Base-by-base conservation (phyloP, 2,329 filamentous ascomycete species). In the Colletotrichum eremochloae region DNA sequence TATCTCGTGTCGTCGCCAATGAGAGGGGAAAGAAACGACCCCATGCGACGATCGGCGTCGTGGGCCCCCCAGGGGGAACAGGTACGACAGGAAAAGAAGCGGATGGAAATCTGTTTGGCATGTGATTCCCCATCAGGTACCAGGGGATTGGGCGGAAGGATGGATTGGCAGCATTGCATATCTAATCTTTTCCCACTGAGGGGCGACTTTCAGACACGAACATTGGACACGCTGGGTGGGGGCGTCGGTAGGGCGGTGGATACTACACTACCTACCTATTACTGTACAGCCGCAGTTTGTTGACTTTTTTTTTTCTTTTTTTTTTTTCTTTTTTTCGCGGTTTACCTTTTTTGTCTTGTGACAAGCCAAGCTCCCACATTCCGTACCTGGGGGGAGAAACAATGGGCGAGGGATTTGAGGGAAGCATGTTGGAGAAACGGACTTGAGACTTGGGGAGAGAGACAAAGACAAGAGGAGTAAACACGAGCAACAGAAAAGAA, bases 91-190 rank as follows among this genome's bases (percentile, higher is more conserved):
- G 29, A 20, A 50, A 44, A 46, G 67, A 64, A 72, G 48, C 65
- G 20, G 24, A 69, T 60, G 53, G 65, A 63, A 60, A 53, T 11
- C 36, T 20, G 9, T 68, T 46, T 72, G 38, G 53, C 69, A 72
- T 72, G 69, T 72, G 69, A 72, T 64, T 69, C 60, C 38, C 66
- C 58, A 61, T 68, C 52, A 20, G 33, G 12, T 9, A 46, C 15
- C 66, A 68, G 53, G 66, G 65, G 65, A 50, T 50, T 50, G 44
- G 53, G 33, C 53, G 33, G 33, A 20, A 38, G 31, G 29, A 36
- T 20, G 20, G 65, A 57, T 50, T 58, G 52, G 33, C 15, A 46
- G 24, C 33, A 52, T 46, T 48, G 46, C 62, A 56, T 31, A 61
- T 60, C 56, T 65, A 57, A 57, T 68, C 67, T 38, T 48, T 63